Percentiles rank a stretch among this genome's conserved stretches.
phyloP scores from a whole-genome alignment of 2,329 filamentous ascomycete genomes.

The Aspergillus luchuensis region DNA sequence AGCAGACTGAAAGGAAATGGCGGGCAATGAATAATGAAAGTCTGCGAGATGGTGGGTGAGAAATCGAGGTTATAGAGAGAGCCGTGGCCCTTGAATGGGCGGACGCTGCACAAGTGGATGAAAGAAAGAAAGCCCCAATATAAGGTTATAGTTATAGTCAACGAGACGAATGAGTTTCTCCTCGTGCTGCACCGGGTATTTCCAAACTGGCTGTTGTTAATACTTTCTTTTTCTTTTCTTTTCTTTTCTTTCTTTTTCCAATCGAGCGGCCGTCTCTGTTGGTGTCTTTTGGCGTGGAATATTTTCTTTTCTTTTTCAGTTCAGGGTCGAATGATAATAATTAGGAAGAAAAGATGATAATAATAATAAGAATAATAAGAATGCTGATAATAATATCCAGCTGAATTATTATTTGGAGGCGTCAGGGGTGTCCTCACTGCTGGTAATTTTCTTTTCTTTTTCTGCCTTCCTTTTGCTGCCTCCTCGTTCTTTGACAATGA shows the following conservation, averaged over 20 bases:
- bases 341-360: too few species aligned
- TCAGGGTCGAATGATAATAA: too few species aligned
- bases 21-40: constrained; percentile 19
- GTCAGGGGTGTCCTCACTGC: background rate
- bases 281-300: background rate
- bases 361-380: too few species aligned
- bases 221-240: constrained; percentile 1
- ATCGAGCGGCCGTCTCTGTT: too few species aligned
- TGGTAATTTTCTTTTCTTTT: constrained; percentile 3
- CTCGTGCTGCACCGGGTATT: constrained; percentile 8
- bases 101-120: constrained; percentile 6
- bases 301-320: too few species aligned
- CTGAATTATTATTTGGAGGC: background rate
- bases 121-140: constrained; percentile 14
- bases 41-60: constrained; percentile 12
- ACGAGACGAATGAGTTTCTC: constrained; percentile 7
- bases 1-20: constrained; percentile 16
- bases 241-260: constrained; percentile 10
- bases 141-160: constrained; percentile 19
- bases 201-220: background rate
- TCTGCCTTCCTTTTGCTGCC: constrained; percentile 12
- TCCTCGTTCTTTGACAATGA: constrained; percentile 25
- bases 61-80: constrained; percentile 7
- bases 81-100: background rate
- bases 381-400: background rate